Evolutionary conservation across 1,284 basidiomycete genomes (phyloP).

Genomic region (Puccinia polysora): DNA sequence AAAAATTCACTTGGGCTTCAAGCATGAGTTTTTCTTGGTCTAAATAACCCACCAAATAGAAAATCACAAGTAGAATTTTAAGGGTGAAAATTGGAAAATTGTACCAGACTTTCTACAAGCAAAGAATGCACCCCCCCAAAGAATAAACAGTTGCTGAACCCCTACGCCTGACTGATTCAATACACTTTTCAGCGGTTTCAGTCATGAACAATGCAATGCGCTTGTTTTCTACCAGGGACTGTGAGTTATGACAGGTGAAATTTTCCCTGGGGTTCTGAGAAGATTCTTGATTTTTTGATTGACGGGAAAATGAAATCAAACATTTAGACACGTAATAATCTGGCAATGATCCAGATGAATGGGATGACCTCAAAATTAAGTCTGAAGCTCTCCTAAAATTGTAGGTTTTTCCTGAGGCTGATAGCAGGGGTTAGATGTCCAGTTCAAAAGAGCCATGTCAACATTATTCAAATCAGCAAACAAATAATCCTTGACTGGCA

Average conservation of each 20-base stretch:
- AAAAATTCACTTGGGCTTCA: slow-evolving; percentile 18
- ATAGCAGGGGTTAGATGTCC: neutral
- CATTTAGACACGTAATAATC: neutral
- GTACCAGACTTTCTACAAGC: neutral
- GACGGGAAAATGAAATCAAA: neutral
- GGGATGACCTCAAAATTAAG: neutral
- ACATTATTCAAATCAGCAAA: too few relatives aligned
- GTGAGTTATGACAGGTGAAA: neutral
- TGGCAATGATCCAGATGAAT: neutral
- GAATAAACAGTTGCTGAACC: neutral
- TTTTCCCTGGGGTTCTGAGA: neutral
- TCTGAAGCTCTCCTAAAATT: neutral
- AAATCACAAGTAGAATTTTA: slow-evolving; percentile 3
- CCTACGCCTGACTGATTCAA: slow-evolving; percentile 10
- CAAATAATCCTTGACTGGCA: too few relatives aligned
- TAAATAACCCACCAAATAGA: slow-evolving; percentile 19
- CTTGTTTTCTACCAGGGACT: neutral
- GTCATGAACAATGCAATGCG: slow-evolving; percentile 27
- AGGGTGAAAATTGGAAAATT: neutral
- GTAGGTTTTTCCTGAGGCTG: neutral
- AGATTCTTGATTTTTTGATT: neutral
- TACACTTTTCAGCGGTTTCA: slow-evolving; percentile 20
- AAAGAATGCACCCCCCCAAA: slow-evolving; percentile 1
- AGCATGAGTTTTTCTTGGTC: neutral
- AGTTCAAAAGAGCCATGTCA: neutral